Percentiles rank a stretch among this genome's conserved stretches.
phyloP scores from a whole-genome alignment of 23 red algal species.

The Gracilariopsis chorda region DNA sequence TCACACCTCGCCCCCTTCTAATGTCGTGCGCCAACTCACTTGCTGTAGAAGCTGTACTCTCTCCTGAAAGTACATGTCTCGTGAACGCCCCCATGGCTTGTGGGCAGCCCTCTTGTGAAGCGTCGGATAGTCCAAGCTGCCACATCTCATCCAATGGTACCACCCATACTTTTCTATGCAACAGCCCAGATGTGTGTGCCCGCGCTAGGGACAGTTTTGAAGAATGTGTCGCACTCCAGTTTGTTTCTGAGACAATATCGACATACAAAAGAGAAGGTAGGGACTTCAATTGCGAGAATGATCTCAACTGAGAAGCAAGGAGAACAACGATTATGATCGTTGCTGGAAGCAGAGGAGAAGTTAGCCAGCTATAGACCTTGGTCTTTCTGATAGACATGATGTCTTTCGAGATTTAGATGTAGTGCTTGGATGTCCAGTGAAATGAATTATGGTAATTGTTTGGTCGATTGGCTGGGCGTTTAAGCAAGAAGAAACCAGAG shows the following conservation, averaged over 20 bases:
- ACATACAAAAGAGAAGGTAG: slow-evolving; percentile 1
- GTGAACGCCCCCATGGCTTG: neutral
- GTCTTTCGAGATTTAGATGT: too few relatives aligned
- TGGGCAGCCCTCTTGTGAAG: neutral
- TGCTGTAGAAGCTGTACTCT: neutral
- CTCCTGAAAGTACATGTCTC: slow-evolving; percentile 14
- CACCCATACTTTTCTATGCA: slow-evolving; percentile 44
- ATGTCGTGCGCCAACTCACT: slow-evolving; percentile 21
- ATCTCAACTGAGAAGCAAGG: neutral
- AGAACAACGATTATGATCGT: neutral
- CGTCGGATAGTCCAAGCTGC: slow-evolving; percentile 26
- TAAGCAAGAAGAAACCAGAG: too few relatives aligned
- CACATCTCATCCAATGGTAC: slow-evolving; percentile 51
- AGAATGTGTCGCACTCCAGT: neutral
- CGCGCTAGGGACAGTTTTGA: slow-evolving; percentile 20
- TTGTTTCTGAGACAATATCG: slow-evolving; percentile 12
- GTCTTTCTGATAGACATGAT: too few relatives aligned
- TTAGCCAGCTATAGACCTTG: too few relatives aligned
- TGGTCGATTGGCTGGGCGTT: too few relatives aligned
- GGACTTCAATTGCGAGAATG: neutral
- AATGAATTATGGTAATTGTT: too few relatives aligned
- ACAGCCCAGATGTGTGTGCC: neutral
- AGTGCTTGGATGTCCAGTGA: too few relatives aligned
- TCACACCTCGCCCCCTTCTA: neutral
- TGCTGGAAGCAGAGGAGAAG: neutral